Base-by-base conservation (phyloP, 495 filamentous ascomycete species). In the Bacidia rubella region DNA sequence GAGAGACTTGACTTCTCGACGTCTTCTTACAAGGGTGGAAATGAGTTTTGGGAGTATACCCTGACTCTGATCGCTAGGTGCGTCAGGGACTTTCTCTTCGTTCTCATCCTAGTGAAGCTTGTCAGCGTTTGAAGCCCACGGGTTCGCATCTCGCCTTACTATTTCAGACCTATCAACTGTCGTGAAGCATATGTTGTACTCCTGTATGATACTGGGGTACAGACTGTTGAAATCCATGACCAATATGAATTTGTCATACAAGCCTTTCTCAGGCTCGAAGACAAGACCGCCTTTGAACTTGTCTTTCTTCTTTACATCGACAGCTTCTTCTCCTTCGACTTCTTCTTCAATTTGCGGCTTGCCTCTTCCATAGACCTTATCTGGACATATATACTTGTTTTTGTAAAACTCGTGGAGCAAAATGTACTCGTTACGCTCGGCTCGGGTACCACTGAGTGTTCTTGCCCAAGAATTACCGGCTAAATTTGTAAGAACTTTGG, bases 211-310 rank as follows among this genome's bases (percentile, higher is more conserved):
- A 66, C 89, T 95, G 12, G 92, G 92, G 61, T 98, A 98, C 59
- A 98, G 72, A 66, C 88, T 95, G 77, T 98, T 98, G 72, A 97
- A 98, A 70, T 98, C 92, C 92, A 98, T 98, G 64, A 98, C 92
- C 20, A 98, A 77, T 25, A 98, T 81, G 61, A 90, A 94, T 66
- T 86, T 90, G 72, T 98, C 93, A 62, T 97, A 97, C 22, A 98
- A 75, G 9, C 93, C 92, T 64, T 86, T 96, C 66, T 97, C 90
- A 12, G 92, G 92, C 63, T 98, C 92, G 60, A 98, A 98, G 54
- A 98, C 92, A 40, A 98, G 76, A 72, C 92, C 92, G 62, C 92
- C 92, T 68, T 98, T 96, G 70, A 83, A 98, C 65, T 97, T 98
- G 66, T 98, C 92, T 65, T 95, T 98, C 75, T 96, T 98, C 69